phyloP scores from a whole-genome alignment of 257 asterid genomes.

The Lantana camara region DNA sequence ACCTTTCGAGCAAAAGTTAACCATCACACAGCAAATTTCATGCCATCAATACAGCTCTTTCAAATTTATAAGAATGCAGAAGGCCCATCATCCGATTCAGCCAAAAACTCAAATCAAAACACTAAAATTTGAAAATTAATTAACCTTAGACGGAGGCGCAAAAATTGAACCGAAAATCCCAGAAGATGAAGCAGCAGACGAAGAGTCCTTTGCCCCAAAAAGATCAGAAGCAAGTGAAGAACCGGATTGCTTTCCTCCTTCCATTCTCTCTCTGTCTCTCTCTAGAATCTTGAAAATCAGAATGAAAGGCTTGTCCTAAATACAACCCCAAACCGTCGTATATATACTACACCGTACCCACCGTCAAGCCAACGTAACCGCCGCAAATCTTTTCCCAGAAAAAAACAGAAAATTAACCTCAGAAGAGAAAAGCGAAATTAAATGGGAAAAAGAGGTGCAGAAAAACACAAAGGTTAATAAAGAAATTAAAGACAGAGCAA shows the following conservation, averaged over 20 bases:
- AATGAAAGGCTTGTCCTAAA: constrained; percentile 20
- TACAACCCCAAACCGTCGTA: constrained; percentile 10
- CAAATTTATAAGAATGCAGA: constrained; percentile 11
- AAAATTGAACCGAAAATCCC: constrained; percentile 67
- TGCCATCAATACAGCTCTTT: neutral
- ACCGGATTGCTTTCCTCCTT: constrained; percentile 59
- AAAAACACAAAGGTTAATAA: neutral
- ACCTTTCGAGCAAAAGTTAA: neutral
- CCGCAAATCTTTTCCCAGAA: constrained; percentile 42
- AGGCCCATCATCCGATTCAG: neutral
- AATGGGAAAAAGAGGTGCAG: constrained; percentile 20
- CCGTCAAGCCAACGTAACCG: constrained; percentile 66
- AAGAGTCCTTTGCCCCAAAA: constrained; percentile 70
- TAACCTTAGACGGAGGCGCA: constrained; percentile 70
- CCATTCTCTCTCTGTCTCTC: constrained; percentile 44
- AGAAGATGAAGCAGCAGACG: constrained; percentile 48
- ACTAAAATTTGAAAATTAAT: neutral
- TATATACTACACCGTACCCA: constrained; percentile 58
- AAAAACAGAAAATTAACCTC: constrained; percentile 41
- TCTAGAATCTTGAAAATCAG: constrained; percentile 20
- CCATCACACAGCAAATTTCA: constrained; percentile 16
- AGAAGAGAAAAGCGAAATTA: constrained; percentile 41
- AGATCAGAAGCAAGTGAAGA: constrained; percentile 88
- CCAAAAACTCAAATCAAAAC: neutral
- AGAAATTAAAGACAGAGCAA: constrained; percentile 31